Evolutionary conservation across 495 filamentous ascomycete genomes (phyloP), one percentile per base, ranked within the genome.

Genomic region (Cetradonia linearis): DNA sequence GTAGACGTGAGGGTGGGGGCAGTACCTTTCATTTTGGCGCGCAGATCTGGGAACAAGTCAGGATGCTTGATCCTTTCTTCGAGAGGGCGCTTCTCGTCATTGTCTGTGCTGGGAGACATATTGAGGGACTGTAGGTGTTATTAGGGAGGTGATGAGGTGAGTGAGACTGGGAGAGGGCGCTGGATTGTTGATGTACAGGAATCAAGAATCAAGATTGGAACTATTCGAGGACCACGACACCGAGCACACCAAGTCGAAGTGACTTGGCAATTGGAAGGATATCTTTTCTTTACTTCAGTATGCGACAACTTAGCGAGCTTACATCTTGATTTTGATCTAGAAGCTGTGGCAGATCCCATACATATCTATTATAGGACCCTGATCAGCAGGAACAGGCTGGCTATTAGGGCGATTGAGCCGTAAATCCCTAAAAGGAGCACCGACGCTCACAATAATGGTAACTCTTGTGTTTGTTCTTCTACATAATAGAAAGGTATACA

Each of bases 11-110:
- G 11, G 5, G 58, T 2, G 50, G 34, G 46, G 42, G n/a, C n/a
- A 46, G 37, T 27, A 55, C 58, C 58, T 60, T 60, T 60, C 48
- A 60, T 42, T 33, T 60, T 52, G 58, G 31, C 38, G 46, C 58
- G 58, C 13, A 60, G 58, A 6, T 64, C 50, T 36, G 58, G 58
- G 13, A 59, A 60, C 38, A 59, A 33, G 34, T 59, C 38, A 25
- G 54, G 52, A 57, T 56, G 42, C 37, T 64, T 60, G 31, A 64
- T 50, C 13, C 34, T 64, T 1, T 60, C 57, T 37, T 59, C 42
- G 18, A 59, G 7, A 5, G 46, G 38, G 8, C 34, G 46, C 23
- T 59, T 59, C 14, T 59, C 57, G n/a, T 23, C 28, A 14, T 28
- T 36, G 34, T 47, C 48, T 18, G 31, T 23, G 11, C 27, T 20